A percentile compares a stretch with the other conserved stretches of the same genome.
phyloP scores from a whole-genome alignment of 257 asterid species.

The Nicotiana tomentosiformis region DNA sequence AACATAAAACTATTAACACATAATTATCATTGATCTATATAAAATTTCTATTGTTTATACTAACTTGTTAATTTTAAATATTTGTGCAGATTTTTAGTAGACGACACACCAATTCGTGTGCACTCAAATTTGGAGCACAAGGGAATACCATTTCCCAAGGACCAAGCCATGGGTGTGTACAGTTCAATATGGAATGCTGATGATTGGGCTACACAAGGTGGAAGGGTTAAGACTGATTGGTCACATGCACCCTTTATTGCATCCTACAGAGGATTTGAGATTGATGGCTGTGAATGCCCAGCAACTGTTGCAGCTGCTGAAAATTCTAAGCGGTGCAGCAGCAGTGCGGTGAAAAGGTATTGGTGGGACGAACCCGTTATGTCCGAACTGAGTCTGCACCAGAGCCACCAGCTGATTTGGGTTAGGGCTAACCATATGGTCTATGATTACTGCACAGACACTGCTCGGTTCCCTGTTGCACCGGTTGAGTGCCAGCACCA shows the following conservation, averaged over 20 bases:
- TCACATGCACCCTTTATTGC: constrained; percentile 75
- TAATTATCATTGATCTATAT: neutral
- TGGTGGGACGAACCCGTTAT: constrained; percentile 83
- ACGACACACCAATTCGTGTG: constrained; percentile 74
- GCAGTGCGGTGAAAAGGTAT: constrained; percentile 28
- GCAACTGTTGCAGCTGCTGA: constrained; percentile 38
- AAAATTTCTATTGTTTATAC: neutral
- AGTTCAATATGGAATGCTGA: constrained; percentile 95
- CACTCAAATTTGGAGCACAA: constrained; percentile 69
- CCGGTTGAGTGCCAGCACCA: constrained; percentile 83
- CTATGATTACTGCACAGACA: constrained; percentile 70
- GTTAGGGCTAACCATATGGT: constrained; percentile 77
- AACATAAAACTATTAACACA: neutral
- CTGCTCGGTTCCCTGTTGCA: constrained; percentile 48
- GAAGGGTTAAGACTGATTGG: constrained; percentile 84
- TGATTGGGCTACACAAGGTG: constrained; percentile 97
- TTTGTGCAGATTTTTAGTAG: constrained; percentile 63
- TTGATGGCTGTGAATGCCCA: constrained; percentile 56
- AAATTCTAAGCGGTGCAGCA: constrained; percentile 44
- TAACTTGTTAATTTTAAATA: neutral
- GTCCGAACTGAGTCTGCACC: constrained; percentile 66
- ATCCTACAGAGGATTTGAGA: constrained; percentile 55
- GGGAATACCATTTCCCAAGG: constrained; percentile 76
- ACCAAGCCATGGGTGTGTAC: constrained; percentile 81
- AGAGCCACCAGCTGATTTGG: constrained; percentile 86